These are phyloP conservation scores for Penicillium samsonianum DNA, from an alignment of 495 filamentous ascomycete genomes.

Conservation along the genomic window DNA sequence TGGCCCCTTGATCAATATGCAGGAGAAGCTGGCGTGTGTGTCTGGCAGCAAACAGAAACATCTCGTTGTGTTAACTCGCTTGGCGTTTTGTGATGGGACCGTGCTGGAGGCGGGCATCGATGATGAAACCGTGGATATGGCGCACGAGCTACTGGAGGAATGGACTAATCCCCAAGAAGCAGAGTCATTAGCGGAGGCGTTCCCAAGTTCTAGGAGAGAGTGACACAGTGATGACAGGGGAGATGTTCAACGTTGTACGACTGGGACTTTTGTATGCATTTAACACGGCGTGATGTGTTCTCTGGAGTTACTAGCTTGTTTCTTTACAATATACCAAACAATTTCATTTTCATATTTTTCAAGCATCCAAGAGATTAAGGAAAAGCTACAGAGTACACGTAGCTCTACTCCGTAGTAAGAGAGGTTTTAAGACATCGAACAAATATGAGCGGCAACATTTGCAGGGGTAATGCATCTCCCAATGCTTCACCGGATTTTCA, in stretches of 20 bases:
- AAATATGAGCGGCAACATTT: not conserved
- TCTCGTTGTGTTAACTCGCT: slow-evolving; percentile 61
- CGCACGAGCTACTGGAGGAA: slow-evolving; percentile 63
- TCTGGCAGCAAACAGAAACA: slow-evolving; percentile 66
- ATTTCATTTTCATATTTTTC: not conserved
- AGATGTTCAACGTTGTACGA: slow-evolving; percentile 1
- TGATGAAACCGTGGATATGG: slow-evolving; percentile 65
- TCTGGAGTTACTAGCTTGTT: not conserved
- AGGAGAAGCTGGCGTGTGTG: slow-evolving; percentile 56
- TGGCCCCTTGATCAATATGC: slow-evolving; percentile 51
- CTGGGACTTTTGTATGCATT: slow-evolving; percentile 5
- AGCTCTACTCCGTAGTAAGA: not conserved
- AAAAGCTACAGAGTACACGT: not conserved
- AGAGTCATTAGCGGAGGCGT: slow-evolving; percentile 61
- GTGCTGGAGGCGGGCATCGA: slow-evolving; percentile 66
- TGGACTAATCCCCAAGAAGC: slow-evolving; percentile 71
- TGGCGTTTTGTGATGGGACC: slow-evolving; percentile 66
- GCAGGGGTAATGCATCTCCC: not conserved
- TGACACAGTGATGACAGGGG: slow-evolving; percentile 25
- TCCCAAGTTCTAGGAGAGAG: slow-evolving; percentile 46
- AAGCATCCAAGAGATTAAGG: not conserved
- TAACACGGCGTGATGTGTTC: not conserved
- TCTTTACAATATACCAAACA: not conserved
- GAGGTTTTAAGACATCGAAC: not conserved
- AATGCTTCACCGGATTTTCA: not conserved